phyloP scores from a whole-genome alignment of 495 filamentous ascomycete genomes.

The Hyaloscypha hepaticicola region DNA sequence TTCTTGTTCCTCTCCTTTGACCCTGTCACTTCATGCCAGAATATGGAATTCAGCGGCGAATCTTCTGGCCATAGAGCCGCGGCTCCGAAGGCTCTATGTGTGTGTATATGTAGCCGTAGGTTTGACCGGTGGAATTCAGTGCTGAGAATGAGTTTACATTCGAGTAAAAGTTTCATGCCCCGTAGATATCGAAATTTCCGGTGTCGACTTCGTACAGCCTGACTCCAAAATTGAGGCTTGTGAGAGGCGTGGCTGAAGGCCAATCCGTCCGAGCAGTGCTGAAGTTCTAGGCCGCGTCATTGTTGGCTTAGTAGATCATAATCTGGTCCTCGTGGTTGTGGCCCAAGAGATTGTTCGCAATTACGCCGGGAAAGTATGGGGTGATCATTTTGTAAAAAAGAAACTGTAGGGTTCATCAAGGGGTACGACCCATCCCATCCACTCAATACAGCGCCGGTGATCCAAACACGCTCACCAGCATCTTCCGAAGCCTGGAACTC shows the following conservation, averaged over 20 bases:
- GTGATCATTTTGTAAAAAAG: conserved; percentile 56
- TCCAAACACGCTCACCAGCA: conserved; percentile 53
- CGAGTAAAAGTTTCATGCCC: conserved; percentile 51
- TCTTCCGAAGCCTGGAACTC: conserved; percentile 53
- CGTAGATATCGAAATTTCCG: conserved; percentile 52
- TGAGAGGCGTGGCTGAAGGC: conserved; percentile 53
- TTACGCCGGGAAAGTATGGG: conserved; percentile 54
- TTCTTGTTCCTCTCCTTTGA: conserved; percentile 53
- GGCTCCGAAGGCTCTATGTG: conserved; percentile 52
- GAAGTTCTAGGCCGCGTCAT: conserved; percentile 42
- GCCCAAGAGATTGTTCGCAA: conserved; percentile 55
- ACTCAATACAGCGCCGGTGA: conserved; percentile 52
- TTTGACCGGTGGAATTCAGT: conserved; percentile 43
- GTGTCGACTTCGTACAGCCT: conserved; percentile 58
- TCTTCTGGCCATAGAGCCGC: conserved; percentile 39
- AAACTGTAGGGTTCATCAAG: conserved; percentile 49
- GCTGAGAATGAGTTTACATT: conserved; percentile 50
- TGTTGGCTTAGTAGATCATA: conserved; percentile 53
- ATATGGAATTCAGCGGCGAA: conserved; percentile 48
- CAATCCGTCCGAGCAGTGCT: conserved; percentile 51
- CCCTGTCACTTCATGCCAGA: conserved; percentile 61
- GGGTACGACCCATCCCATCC: conserved; percentile 53
- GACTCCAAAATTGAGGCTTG: conserved; percentile 53
- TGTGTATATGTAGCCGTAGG: conserved; percentile 54
- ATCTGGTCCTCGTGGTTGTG: conserved; percentile 59